These are phyloP conservation scores for Aspergillus arachidicola DNA, from an alignment of 2,329 filamentous ascomycete species.

Conservation along the genomic window DNA sequence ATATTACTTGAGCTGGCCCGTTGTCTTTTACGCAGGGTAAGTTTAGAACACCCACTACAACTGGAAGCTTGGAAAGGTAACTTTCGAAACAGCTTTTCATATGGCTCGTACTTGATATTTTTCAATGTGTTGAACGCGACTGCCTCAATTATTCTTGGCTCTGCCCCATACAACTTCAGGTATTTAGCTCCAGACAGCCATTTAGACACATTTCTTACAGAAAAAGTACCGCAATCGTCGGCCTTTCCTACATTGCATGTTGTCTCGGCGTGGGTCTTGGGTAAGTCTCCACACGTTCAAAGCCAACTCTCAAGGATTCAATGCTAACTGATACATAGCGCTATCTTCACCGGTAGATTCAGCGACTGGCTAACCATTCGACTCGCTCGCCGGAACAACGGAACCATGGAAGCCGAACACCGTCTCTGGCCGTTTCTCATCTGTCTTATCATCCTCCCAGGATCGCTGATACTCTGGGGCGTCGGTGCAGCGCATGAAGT, in stretches of 20 bases:
- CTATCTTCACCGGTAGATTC: slow-evolving; percentile 42
- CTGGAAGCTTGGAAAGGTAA: not conserved
- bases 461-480: slow-evolving; percentile 41
- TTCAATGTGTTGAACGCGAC: slow-evolving; percentile 47
- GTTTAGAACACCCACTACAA: not conserved
- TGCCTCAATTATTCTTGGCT: slow-evolving; percentile 39
- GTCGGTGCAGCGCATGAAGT: slow-evolving; percentile 46
- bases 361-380: slow-evolving; percentile 44
- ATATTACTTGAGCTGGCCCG: slow-evolving; percentile 41
- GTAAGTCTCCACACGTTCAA: slow-evolving; percentile 18
- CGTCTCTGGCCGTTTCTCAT: slow-evolving; percentile 44
- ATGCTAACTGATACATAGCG: slow-evolving; percentile 24
- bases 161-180: slow-evolving; percentile 41
- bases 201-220: slow-evolving; percentile 17
- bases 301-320: not conserved
- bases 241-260: slow-evolving; percentile 42
- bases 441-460: slow-evolving; percentile 39
- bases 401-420: slow-evolving; percentile 46
- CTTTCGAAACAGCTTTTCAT: slow-evolving; percentile 33
- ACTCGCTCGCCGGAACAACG: slow-evolving; percentile 43
- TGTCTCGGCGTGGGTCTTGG: slow-evolving; percentile 36
- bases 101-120: slow-evolving; percentile 42
- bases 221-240: slow-evolving; percentile 39
- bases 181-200: slow-evolving; percentile 6
- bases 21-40: slow-evolving; percentile 43